phyloP scores from a whole-genome alignment of 768 basidiomycete genomes.

The Pisolithus marmoratus region DNA sequence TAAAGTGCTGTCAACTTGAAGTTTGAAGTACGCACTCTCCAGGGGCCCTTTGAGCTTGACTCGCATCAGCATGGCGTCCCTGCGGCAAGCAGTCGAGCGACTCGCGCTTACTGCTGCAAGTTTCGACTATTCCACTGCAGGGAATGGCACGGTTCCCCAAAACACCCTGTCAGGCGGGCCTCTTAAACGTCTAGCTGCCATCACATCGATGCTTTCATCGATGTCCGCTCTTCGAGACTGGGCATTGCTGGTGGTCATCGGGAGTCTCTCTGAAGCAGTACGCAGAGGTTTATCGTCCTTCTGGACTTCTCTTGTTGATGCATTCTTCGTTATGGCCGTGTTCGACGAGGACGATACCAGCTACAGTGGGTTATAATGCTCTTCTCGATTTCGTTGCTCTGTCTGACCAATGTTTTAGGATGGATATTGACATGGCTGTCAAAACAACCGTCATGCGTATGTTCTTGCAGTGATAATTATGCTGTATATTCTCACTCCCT shows the following conservation, averaged over 20 bases:
- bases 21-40: no score
- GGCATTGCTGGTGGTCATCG: slow-evolving; percentile 56
- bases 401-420: slow-evolving; percentile 30
- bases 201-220: slow-evolving; percentile 44
- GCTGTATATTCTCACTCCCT: not conserved
- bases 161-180: slow-evolving; percentile 13
- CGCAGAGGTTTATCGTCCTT: slow-evolving; percentile 40
- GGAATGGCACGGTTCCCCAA: slow-evolving; percentile 10
- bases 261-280: slow-evolving; percentile 53
- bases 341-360: slow-evolving; percentile 56
- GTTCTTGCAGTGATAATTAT: slow-evolving; percentile 12
- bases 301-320: slow-evolving; percentile 41
- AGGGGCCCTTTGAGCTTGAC: no score
- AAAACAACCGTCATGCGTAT: slow-evolving; percentile 53
- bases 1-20: no score
- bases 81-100: slow-evolving; percentile 27
- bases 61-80: slow-evolving; percentile 13
- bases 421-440: slow-evolving; percentile 74
- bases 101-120: slow-evolving; percentile 14
- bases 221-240: slow-evolving; percentile 56
- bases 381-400: not conserved
- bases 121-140: slow-evolving; percentile 4
- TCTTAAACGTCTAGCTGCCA: slow-evolving; percentile 26
- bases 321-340: slow-evolving; percentile 57
- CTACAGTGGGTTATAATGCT: slow-evolving; percentile 38